Base-by-base conservation (phyloP, 108 stramenopile species). In the Pseudonitzschia multiseries region DNA sequence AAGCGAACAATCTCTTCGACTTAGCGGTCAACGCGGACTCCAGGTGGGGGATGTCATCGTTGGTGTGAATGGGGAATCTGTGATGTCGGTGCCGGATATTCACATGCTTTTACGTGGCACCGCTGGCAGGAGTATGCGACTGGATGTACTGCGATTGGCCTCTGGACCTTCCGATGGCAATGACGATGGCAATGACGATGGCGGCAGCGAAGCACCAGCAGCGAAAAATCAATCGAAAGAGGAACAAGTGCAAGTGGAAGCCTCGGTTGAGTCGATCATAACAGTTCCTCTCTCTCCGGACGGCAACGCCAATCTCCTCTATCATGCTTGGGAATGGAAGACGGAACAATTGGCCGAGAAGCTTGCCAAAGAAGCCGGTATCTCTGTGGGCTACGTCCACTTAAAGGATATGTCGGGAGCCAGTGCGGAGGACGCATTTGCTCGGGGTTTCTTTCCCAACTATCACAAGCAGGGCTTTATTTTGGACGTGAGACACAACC, bases 271-370 rank as follows among this genome's bases (percentile, higher is more conserved):
- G 31, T 69, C 84, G 24, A 24, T 92, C 1, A 77, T 92, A n/a
- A 72, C 65, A 1, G 86, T 86, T 31, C 86, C 90, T 27, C 53
- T 92, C 2, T 59, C 76, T 14, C 51, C 78, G 13, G 41, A 31
- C 3, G 83, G 65, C n/a, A 76, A 80, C n/a, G 73, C 57, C 17
- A 66, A 78, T n/a, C 68, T 89, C 2, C 67, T 72, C 20, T 89
- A 88, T 33, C 63, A 63, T 46, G 87, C 88, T 4, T 93, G 91
- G 91, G 88, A 93, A 73, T 89, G 83, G 80, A 81, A 83, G 57
- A 93, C 91, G 29, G 61, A 83, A 61, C 42, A 81, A 52, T 56
- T 48, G 20, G 89, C 87, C 3, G 81, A 86, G 65, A 31, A 62
- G 14, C 67, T 90, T 41, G 85, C 88, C 13, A 60, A 67, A 13